Evolutionary conservation across 257 asterid species (phyloP), one percentile per base, ranked within the genome.

Genomic region (Schizonepeta tenuifolia): DNA sequence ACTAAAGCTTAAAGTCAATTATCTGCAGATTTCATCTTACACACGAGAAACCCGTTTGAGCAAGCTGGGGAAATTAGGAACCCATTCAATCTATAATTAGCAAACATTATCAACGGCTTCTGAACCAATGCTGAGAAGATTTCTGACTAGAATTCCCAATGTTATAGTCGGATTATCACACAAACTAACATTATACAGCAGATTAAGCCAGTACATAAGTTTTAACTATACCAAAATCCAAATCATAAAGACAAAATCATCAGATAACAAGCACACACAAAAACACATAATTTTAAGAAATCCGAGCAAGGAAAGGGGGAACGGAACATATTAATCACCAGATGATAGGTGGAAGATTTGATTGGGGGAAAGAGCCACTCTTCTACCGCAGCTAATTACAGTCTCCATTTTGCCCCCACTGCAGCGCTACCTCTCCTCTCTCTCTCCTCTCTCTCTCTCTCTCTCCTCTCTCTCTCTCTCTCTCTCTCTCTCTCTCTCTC

Each of bases 331-430:
- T 31, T 31, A 31, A 57, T 47, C 81, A 88, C 97, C 95, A 40
- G 88, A 74, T 36, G 81, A 47, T n/a, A 84, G 73, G 31, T 84
- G 81, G 69, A 87, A 79, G 76, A 83, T 69, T 38, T 81, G 88
- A 70, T 79, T 87, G 46, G 95, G 85, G 64, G 91, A 84, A 74
- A 88, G 88, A 64, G 86, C 78, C 71, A 90, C 79, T 58, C 91
- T 83, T 58, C 91, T 83, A 61, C 87, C 82, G 83, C 85, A 85
- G 75, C 64, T 22, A 49, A 90, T 82, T 78, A 93, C 88, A 38
- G 89, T 79, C 87, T 83, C 97, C 97, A 90, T 90, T 63, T 24
- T 2, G 11, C 15, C 54, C 77, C 56, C 43, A 59, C 70, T 41
- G 54, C 51, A 60, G 67, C 72, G 49, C 74, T 47, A n/a, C n/a